Evolutionary conservation across 345 rosid species (phyloP), one percentile per base, ranked within the genome.

Genomic region (Ceriops tagal): DNA sequence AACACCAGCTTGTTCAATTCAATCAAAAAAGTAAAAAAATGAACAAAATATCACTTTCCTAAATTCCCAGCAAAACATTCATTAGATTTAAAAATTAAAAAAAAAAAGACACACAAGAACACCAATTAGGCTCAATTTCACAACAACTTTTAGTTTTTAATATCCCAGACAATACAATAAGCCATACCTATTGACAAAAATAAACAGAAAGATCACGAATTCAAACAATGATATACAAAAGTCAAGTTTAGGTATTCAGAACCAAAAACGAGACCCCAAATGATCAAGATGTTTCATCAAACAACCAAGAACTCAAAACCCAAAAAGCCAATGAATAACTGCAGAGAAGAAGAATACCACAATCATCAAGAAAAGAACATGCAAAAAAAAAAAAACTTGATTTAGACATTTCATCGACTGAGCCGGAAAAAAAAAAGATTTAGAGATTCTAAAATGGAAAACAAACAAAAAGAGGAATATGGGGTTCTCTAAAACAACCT

Each of bases 221-320:
- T 56, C 18, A 13, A 43, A 43, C 59, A 24, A 24, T 8, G 26
- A 13, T 4, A 56, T 56, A 24, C 28, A 55, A 26, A 8, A 10
- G 10, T 22, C 10, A 55, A 55, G 28, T 55, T n/a, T 7, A 22
- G 6, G 49, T 43, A 43, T 43, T 43, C 18, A 43, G 49, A 43
- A 15, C 49, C 19, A 24, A 56, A 56, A 27, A 24, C 1, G 16
- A 11, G 5, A 21, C 30, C 59, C 19, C 59, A 24, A 34, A 75
- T 65, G 74, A 75, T 69, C 73, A 61, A 24, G 85, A 77, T 81
- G 79, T 81, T 80, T 78, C 67, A 83, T 74, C 85, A 71, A 80
- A 82, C 81, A 65, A 56, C 65, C 58, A 8, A 53, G 70, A 74
- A 68, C 30, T 58, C n/a, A 72, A 64, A 56, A 26, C 32, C 18